Base-by-base conservation (phyloP, 2,329 filamentous ascomycete species). In the Colletotrichum sojae region DNA sequence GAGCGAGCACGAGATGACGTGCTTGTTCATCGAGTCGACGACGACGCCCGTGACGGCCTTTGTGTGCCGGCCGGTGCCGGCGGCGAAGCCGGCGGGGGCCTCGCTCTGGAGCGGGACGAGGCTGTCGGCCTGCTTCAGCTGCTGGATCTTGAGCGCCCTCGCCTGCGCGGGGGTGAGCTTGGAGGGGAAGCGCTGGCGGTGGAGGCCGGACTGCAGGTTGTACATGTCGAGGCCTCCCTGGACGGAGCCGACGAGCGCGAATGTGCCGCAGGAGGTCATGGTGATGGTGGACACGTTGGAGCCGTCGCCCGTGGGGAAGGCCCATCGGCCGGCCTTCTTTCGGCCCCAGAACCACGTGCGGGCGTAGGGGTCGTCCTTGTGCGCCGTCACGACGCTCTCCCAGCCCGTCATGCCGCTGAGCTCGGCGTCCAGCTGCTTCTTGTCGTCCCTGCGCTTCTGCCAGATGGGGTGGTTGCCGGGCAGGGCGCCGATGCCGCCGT, bases 291-390 rank as follows among this genome's bases (percentile, higher is more conserved):
- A 89, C 68, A 97, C 95, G 75, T 94, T 89, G n/a, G 90, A 88
- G 18, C 89, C 89, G 80, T 99, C 96, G 48, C 92, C 89, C 0
- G 95, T 98, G 72, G 93, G 90, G 73, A 99, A 94, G 0, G 93
- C 92, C 96, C 96, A 99, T 71, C 96, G 88, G 12, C 96, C 96
- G 56, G 96, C 95, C 75, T 92, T 91, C 81, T 97, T 98, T 65
- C 94, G 91, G 6, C 95, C 96, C 95, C 96, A 98, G 81, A 98
- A 98, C 96, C 96, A 99, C 1, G 96, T 98, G 61, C 96, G 90
- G 18, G 94, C 96, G 76, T 89, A 93, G 52, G 90, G 88, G 76
- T 98, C 95, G 59, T 92, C 90, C 76, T 91, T 91, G 78, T 99
- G 97, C 10, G 94, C 95, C 4, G 96, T 99, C 2, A 99, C 89